Evolutionary conservation across 2,329 filamentous ascomycete genomes (phyloP).

Genomic region (Microcyclosporella mali): DNA sequence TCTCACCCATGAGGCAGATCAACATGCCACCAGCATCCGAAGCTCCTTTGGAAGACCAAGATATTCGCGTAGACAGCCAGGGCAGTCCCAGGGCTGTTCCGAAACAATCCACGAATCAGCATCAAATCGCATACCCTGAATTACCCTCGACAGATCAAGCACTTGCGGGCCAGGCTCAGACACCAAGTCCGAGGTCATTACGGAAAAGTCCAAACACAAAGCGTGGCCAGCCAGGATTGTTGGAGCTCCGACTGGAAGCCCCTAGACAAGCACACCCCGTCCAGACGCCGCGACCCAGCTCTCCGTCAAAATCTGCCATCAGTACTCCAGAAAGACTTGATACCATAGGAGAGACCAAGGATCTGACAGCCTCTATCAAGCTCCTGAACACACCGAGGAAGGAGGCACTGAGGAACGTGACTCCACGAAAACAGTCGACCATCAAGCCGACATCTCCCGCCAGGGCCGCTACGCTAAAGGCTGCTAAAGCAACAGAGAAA

Average conservation of each 20-base stretch:
- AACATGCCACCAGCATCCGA: background rate
- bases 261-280: conserved; percentile 22
- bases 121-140: conserved; percentile 18
- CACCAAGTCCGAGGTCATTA: conserved; percentile 16
- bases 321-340: conserved; percentile 16
- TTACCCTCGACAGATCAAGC: conserved; percentile 13
- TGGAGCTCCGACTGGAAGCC: conserved; percentile 16
- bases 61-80: background rate
- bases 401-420: conserved; percentile 35
- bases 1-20: background rate
- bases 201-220: conserved; percentile 1
- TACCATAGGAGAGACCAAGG: conserved; percentile 14
- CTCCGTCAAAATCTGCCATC: conserved; percentile 12
- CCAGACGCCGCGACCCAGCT: conserved; percentile 24
- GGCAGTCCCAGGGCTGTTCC: background rate
- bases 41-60: background rate
- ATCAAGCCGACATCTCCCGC: conserved; percentile 38
- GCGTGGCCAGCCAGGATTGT: conserved; percentile 4
- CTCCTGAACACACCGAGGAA: conserved; percentile 45
- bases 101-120: conserved; percentile 10
- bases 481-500: conserved; percentile 26
- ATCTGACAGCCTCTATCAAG: conserved; percentile 40
- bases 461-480: conserved; percentile 32
- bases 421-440: conserved; percentile 36
- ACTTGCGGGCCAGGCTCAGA: conserved; percentile 14